Conservation (phyloP, 306 rosid genomes). For the Sindora glabra region DNA sequence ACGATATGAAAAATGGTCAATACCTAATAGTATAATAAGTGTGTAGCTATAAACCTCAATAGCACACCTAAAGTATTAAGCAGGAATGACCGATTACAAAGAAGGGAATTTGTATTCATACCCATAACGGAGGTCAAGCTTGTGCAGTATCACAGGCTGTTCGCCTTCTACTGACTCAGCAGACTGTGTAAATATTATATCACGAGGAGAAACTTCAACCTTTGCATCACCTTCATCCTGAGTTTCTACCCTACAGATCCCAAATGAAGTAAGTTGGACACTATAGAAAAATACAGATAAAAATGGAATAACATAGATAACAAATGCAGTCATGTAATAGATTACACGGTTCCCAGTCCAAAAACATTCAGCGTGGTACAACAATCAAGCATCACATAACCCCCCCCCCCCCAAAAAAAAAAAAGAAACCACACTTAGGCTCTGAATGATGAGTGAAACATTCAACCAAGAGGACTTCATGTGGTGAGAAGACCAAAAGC, state of each 20-base stretch:
- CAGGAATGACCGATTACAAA: neutral
- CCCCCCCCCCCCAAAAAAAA: neutral
- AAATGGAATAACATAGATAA: neutral
- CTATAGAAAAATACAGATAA: neutral
- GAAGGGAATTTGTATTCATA: constrained; percentile 25
- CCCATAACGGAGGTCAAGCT: constrained; percentile 98
- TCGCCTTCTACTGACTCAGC: constrained; percentile 70
- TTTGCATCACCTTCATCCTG: constrained; percentile 97
- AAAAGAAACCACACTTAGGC: neutral
- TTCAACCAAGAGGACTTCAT: neutral
- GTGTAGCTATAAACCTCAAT: neutral
- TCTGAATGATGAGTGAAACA: constrained; percentile 6
- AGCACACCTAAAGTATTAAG: neutral
- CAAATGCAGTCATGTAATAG: constrained; percentile 3
- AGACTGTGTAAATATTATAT: constrained; percentile 71
- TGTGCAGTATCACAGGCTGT: constrained; percentile 63
- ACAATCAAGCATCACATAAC: too few species aligned
- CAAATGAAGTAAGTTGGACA: constrained; percentile 21
- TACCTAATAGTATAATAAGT: neutral
- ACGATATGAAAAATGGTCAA: constrained; percentile 4
- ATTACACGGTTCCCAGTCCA: too few species aligned
- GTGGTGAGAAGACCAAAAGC: neutral
- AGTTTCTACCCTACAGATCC: constrained; percentile 77
- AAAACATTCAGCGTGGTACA: neutral
- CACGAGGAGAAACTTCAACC: constrained; percentile 94